Conservation (phyloP, 73 alveolate genomes). For the Breviolum minutum region DNA sequence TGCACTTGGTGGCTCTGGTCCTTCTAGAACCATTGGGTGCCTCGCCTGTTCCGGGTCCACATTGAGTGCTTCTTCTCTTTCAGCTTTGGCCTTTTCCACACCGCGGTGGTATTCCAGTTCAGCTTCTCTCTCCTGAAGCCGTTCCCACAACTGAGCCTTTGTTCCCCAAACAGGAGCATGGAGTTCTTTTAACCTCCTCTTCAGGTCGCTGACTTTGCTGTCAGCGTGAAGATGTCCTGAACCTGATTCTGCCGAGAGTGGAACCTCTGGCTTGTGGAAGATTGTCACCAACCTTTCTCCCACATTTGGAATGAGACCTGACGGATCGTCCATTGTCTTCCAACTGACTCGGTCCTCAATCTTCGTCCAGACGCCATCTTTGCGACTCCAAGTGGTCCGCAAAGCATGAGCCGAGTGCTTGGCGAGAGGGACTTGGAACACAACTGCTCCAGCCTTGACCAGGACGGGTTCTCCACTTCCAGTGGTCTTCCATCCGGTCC, state of each 20-base stretch:
- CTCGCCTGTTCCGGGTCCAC: too few relatives aligned
- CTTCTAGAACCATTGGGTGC: too few relatives aligned
- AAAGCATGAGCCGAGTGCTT: not conserved
- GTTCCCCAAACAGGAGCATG: not conserved
- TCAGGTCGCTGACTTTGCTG: constrained; percentile 1
- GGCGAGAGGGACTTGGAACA: not conserved
- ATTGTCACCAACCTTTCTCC: too few relatives aligned
- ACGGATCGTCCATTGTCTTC: not conserved
- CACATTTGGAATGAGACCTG: too few relatives aligned
- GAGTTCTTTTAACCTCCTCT: not conserved
- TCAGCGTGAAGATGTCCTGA: not conserved
- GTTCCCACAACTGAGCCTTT: not conserved
- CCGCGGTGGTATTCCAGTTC: not conserved
- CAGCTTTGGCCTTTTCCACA: not conserved
- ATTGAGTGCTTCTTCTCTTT: too few relatives aligned
- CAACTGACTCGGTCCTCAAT: not conserved
- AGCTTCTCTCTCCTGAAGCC: not conserved
- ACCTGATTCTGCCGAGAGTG: too few relatives aligned
- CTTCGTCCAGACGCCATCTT: not conserved
- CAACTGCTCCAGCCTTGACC: not conserved
- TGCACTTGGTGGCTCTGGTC: too few relatives aligned
- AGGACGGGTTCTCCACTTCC: not conserved
- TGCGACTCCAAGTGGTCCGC: not conserved
- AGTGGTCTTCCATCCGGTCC: not conserved
- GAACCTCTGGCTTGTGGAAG: too few relatives aligned